Evolutionary conservation across 352 stramenopile species (phyloP), one percentile per base, ranked within the genome.

Genomic region (Phytophthora aleatoria): DNA sequence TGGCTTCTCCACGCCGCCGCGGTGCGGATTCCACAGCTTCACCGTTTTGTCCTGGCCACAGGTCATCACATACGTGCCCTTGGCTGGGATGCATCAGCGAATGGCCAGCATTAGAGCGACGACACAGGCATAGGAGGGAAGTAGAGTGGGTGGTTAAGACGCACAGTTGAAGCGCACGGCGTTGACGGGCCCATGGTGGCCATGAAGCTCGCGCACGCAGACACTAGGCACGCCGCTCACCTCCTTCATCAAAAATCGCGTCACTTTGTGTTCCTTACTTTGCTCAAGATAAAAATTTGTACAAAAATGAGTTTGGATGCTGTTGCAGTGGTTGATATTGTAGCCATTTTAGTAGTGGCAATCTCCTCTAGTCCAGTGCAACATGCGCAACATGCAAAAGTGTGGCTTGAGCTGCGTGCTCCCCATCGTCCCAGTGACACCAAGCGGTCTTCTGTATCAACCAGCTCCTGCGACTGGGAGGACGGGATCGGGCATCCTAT

Each of bases 41-140:
- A 97, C 74, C 5, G 77, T 94, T 47, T 91, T 88, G 74, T 97
- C 90, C 63, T 96, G 86, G 10, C 90, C 89, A 45, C 89, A 94
- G 0, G 81, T 94, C 83, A 97, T 95, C 55, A 92, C 89, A 61
- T 97, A 97, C 51, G 87, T 91, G 35, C 89, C 89, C 65, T 96
- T 95, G 41, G 80, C 87, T 91, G 55, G 41, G 39, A 57, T 54
- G 39, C 20, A 51, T 7, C 27, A 47, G 20, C 20, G 20, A 20
- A 20, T 20, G 20, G 20, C 1, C 60, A 55, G 38, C 36, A 27
- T 52, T 30, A 41, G 36, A 47, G 2, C 9, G 33, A 44, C 15
- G 24, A 5, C 6, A 41, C 1, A 24, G 9, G 5, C 2, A 50
- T 36, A 56, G 11, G 15, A 2, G 33, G 6, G 16, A 11, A 12